A percentile compares a stretch with the other conserved stretches of the same genome.
These are phyloP conservation scores for Erodium moschatum DNA, from an alignment of 441 rosid species.

Conservation along the genomic window DNA sequence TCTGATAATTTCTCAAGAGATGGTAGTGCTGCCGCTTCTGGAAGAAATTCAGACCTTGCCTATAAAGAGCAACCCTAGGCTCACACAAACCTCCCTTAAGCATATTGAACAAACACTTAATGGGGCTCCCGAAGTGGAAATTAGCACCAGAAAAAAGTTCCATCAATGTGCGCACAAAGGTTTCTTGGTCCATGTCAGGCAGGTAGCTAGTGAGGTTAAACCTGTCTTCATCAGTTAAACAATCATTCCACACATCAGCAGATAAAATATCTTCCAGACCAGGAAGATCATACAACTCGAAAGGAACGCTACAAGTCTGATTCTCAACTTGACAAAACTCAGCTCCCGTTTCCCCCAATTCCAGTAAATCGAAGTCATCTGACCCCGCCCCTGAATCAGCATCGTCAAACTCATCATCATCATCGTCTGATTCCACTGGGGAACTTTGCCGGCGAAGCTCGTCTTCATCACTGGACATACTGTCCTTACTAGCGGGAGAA, in stretches of 20 bases:
- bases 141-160: constrained; percentile 66
- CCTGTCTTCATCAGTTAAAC: constrained; percentile 74
- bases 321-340: constrained; percentile 87
- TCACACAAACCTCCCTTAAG: constrained; percentile 90
- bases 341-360: constrained; percentile 77
- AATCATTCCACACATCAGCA: constrained; percentile 91
- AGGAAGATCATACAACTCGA: constrained; percentile 76
- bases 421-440: constrained; percentile 64
- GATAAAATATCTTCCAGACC: constrained; percentile 66
- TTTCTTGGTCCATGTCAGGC: constrained; percentile 79
- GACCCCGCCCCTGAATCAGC: constrained; percentile 98
- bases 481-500: constrained; percentile 71
- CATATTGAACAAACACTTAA: constrained; percentile 73
- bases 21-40: constrained; percentile 71
- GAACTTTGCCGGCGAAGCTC: constrained; percentile 43
- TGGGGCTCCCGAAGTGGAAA: constrained; percentile 84
- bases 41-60: constrained; percentile 67
- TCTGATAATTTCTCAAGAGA: constrained; percentile 75
- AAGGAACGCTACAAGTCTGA: constrained; percentile 74
- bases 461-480: constrained; percentile 63
- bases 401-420: constrained; percentile 73
- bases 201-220: constrained; percentile 55
- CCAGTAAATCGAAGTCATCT: constrained; percentile 93
- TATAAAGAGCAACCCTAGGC: constrained; percentile 83
- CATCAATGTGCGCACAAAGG: constrained; percentile 54